phyloP scores from a whole-genome alignment of 768 basidiomycete genomes.

The Candolleomyces aberdarensis region DNA sequence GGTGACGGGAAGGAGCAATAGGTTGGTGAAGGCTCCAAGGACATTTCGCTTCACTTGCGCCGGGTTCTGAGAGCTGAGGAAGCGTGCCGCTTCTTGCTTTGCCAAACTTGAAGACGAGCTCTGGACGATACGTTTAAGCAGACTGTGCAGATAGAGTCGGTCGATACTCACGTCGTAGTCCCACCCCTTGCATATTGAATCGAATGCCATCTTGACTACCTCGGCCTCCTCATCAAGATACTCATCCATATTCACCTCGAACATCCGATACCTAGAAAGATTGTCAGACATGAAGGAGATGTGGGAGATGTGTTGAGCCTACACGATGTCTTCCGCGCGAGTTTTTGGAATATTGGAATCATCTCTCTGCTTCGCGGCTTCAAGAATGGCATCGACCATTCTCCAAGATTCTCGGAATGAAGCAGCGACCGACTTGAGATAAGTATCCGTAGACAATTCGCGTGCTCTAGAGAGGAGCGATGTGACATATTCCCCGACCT shows the following conservation, averaged over 20 bases:
- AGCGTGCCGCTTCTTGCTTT: conserved; percentile 38
- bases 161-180: conserved; percentile 57
- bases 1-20: conserved; percentile 89
- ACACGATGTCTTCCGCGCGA: conserved; percentile 84
- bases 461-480: conserved; percentile 76
- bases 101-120: conserved; percentile 9
- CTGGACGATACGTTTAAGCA: background rate
- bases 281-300: conserved; percentile 10
- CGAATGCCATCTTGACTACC: conserved; percentile 68
- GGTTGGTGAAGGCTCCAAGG: conserved; percentile 85
- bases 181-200: conserved; percentile 77
- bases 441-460: conserved; percentile 65
- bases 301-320: conserved; percentile 23
- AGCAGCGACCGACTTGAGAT: conserved; percentile 84
- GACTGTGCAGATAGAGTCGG: background rate
- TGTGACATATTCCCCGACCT: conserved; percentile 88
- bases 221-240: conserved; percentile 95
- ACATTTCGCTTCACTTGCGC: conserved; percentile 91
- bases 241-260: conserved; percentile 95
- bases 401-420: conserved; percentile 87
- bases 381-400: conserved; percentile 73
- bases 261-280: conserved; percentile 78
- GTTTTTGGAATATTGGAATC: conserved; percentile 42
- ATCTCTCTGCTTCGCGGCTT: conserved; percentile 43
- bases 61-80: conserved; percentile 83